phyloP scores from a whole-genome alignment of 768 basidiomycete species.

The Royoungia palumana region DNA sequence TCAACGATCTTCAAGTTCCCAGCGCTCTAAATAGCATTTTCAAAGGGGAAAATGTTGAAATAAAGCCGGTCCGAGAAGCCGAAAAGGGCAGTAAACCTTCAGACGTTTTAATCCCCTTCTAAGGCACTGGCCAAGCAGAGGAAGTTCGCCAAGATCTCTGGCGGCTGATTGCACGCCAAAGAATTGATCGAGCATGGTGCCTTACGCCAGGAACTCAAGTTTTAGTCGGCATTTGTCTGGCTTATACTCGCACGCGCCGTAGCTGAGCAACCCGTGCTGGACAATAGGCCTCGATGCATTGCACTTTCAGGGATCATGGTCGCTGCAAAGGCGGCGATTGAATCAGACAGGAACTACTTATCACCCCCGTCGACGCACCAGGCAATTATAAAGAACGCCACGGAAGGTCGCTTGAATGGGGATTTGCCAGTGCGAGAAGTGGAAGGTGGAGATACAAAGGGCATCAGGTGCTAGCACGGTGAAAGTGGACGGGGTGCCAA shows the following conservation, averaged over 20 bases:
- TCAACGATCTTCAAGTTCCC: not conserved
- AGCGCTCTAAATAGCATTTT: not conserved
- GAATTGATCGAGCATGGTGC: constrained; percentile 73
- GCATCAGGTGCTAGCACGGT: constrained; percentile 1
- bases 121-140: constrained; percentile 47
- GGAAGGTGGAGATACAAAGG: constrained; percentile 51
- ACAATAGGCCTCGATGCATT: constrained; percentile 67
- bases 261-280: not conserved
- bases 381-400: constrained; percentile 40
- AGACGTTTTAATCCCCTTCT: constrained; percentile 66
- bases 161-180: constrained; percentile 39
- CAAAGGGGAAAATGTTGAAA: constrained; percentile 31
- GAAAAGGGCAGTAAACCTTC: constrained; percentile 61
- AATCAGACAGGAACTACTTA: constrained; percentile 69
- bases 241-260: not conserved
- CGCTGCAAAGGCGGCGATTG: constrained; percentile 62
- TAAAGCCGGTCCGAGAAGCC: constrained; percentile 62
- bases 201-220: constrained; percentile 71
- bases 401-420: constrained; percentile 63
- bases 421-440: constrained; percentile 70
- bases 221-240: constrained; percentile 53
- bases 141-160: constrained; percentile 53
- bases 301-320: constrained; percentile 74
- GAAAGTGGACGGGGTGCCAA: constrained; percentile 47
- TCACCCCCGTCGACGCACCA: constrained; percentile 75